Evolutionary conservation across 176 grass and related monocot species (phyloP).

Genomic region (Bothriochloa decipiens): DNA sequence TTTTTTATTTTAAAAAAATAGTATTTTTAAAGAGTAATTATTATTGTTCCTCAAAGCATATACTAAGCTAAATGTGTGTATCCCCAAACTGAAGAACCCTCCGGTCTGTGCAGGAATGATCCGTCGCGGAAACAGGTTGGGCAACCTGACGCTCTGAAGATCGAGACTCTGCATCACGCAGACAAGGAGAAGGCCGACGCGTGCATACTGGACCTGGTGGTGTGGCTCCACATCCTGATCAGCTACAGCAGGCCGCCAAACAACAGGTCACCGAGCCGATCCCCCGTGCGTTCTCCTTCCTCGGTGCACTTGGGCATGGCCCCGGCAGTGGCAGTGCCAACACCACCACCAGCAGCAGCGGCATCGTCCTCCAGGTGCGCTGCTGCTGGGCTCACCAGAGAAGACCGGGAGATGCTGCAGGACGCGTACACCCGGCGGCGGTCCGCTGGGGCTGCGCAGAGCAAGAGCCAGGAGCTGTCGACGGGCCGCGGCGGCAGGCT

Average conservation of each 20-base stretch:
- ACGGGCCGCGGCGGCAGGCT: background rate
- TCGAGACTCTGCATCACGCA: conserved; percentile 84
- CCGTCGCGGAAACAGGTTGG: conserved; percentile 28
- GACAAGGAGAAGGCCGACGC: conserved; percentile 63
- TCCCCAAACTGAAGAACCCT: background rate
- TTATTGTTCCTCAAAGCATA: background rate
- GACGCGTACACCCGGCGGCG: conserved; percentile 39
- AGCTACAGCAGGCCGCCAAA: conserved; percentile 49
- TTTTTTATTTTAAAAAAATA: too few species aligned
- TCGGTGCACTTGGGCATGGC: background rate
- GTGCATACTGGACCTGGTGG: conserved; percentile 70
- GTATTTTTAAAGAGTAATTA: background rate
- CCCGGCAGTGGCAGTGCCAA: background rate
- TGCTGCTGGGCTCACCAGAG: conserved; percentile 33
- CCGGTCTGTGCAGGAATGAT: conserved; percentile 45
- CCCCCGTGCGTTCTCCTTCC: conserved; percentile 48
- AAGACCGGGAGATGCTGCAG: conserved; percentile 57
- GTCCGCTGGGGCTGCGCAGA: background rate
- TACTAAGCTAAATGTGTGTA: background rate
- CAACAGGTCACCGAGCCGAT: conserved; percentile 57
- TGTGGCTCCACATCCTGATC: conserved; percentile 81
- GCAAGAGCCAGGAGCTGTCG: conserved; percentile 65
- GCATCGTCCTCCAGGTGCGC: background rate
- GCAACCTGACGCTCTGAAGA: conserved; percentile 50
- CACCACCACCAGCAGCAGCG: background rate